phyloP scores from a whole-genome alignment of 495 filamentous ascomycete species.

The Penicillium cataractarum region DNA sequence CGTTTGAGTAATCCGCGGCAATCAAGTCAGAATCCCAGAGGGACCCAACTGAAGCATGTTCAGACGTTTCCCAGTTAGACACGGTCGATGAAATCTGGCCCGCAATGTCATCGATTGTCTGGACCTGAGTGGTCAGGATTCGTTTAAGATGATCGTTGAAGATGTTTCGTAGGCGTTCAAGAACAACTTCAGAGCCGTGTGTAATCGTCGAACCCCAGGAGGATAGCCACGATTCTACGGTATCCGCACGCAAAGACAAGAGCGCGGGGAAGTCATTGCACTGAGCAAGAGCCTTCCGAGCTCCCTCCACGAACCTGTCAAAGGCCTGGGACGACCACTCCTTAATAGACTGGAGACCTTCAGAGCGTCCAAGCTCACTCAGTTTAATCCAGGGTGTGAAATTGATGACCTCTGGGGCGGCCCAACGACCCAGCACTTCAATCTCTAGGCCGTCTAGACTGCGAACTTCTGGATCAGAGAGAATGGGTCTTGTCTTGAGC shows the following conservation, averaged over 20 bases:
- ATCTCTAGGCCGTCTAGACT: slow-evolving; percentile 71
- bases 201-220: slow-evolving; percentile 46
- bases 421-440: slow-evolving; percentile 81
- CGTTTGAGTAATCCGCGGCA: slow-evolving; percentile 55
- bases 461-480: slow-evolving; percentile 68
- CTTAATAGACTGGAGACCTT: slow-evolving; percentile 66
- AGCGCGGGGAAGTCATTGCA: slow-evolving; percentile 67
- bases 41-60: slow-evolving; percentile 49
- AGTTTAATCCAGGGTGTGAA: slow-evolving; percentile 91
- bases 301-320: slow-evolving; percentile 59
- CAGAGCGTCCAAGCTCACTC: slow-evolving; percentile 69
- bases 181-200: slow-evolving; percentile 58
- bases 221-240: slow-evolving; percentile 75
- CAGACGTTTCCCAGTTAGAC: slow-evolving; percentile 55
- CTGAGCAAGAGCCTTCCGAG: slow-evolving; percentile 56
- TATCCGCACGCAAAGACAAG: slow-evolving; percentile 66
- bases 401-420: slow-evolving; percentile 78
- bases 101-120: slow-evolving; percentile 60
- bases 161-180: slow-evolving; percentile 67
- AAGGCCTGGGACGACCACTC: slow-evolving; percentile 78
- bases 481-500: slow-evolving; percentile 69
- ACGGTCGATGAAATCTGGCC: slow-evolving; percentile 50
- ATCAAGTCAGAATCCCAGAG: slow-evolving; percentile 65
- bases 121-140: slow-evolving; percentile 61
- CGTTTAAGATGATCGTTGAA: slow-evolving; percentile 66